Evolutionary conservation across 2,329 filamentous ascomycete species (phyloP).

Genomic region (Hymenoscyphus scutula): DNA sequence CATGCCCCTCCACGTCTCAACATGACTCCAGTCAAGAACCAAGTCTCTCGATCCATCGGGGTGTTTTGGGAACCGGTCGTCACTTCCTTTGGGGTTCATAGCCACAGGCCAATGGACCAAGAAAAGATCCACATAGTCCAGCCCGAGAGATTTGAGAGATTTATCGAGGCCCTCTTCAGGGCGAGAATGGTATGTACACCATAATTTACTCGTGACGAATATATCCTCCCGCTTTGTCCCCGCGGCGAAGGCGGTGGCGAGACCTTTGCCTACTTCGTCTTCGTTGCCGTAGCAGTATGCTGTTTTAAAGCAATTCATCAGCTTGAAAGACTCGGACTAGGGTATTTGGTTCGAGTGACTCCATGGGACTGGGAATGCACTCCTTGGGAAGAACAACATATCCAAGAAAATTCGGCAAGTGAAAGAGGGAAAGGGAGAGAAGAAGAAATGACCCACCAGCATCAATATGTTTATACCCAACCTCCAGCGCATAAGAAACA

Average conservation of each 20-base stretch:
- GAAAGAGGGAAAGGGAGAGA: background rate
- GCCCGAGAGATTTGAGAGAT: constrained; percentile 68
- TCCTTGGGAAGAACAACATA: too few relatives aligned
- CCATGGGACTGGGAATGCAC: too few relatives aligned
- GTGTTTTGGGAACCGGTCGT: constrained; percentile 13
- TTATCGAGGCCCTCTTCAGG: constrained; percentile 69
- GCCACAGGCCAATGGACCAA: constrained; percentile 82
- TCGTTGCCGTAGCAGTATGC: constrained; percentile 81
- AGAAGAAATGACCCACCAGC: constrained; percentile 15
- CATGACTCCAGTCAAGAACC: constrained; percentile 61
- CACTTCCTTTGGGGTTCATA: constrained; percentile 63
- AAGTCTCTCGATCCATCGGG: constrained; percentile 56
- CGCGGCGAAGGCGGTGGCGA: constrained; percentile 50
- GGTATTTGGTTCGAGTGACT: too few relatives aligned
- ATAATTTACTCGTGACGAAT: constrained; percentile 66
- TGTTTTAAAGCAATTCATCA: too few relatives aligned
- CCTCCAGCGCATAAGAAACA: constrained; percentile 40
- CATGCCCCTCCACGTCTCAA: constrained; percentile 74
- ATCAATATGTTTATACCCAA: constrained; percentile 55
- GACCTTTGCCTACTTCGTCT: constrained; percentile 74
- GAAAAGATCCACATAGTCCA: constrained; percentile 80
- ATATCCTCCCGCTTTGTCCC: constrained; percentile 64
- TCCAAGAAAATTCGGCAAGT: too few relatives aligned
- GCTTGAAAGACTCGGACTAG: constrained; percentile 40
- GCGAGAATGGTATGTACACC: constrained; percentile 71